Base-by-base conservation (phyloP, 2,329 filamentous ascomycete genomes). In the Lecanosticta acicola region DNA sequence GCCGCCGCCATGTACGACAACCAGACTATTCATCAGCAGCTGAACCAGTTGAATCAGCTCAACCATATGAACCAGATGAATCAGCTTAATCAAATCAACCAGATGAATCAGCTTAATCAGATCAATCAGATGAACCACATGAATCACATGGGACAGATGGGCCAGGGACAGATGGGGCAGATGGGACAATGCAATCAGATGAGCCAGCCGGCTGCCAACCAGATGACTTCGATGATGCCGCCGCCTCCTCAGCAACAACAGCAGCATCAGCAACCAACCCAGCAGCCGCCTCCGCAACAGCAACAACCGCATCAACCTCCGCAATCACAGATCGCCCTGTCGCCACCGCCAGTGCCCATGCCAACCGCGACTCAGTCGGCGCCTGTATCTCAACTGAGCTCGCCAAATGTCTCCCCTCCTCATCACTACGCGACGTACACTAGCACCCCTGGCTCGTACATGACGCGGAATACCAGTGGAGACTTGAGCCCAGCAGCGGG, bases 341-440 rank as follows among this genome's bases (percentile, higher is more conserved):
- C 45, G 10, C 37, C 36, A 9, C 38, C 36, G 29, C 39, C 42
- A 36, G 32, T 40, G 9, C 41, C 64, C 68, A 5, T 29, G 24
- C 24, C 24, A 5, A 69, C 75, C 57, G 84, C 87, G 64, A 88
- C 91, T 53, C 85, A 88, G 61, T 96, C 90, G 24, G 90, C 91
- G 13, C 91, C 91, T 9, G 81, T 81, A 11, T 96, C 91, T 11
- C 84, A 88, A 51, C 73, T 94, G 45, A 87, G 78, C 45, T 97
- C 91, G n/a, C 91, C 91, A 38, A 95, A 96, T 67, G 87, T 96
- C 41, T 97, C 91, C 16, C 93, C 93, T 39, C 91, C 93, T 40
- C 87, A 95, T 69, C 90, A 87, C 1, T 95, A 85, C 73, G 73
- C 76, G 26, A 78, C 71, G 53, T 81, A 79, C 61, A 74, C 77